phyloP scores from a whole-genome alignment of 176 grass and related monocot genomes.

The Tillandsia fasciculata region DNA sequence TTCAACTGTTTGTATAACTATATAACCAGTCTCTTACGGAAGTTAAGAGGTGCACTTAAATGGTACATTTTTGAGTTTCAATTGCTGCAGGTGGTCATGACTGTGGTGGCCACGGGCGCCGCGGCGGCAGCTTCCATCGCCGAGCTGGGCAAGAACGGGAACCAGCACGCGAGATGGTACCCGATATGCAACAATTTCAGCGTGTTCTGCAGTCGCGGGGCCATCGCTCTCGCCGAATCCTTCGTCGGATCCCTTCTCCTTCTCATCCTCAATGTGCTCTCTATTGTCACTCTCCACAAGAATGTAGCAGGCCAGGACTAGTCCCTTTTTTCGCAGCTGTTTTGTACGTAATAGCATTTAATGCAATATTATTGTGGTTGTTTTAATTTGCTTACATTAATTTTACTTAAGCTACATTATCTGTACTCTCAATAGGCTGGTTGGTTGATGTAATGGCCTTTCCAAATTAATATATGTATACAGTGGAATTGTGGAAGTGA shows the following conservation, averaged over 20 bases:
- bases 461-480: background rate
- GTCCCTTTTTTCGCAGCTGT: slow-evolving; percentile 19
- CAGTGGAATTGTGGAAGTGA: background rate
- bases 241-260: slow-evolving; percentile 43
- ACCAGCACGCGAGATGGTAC: slow-evolving; percentile 76
- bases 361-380: slow-evolving; percentile 14
- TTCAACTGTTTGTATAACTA: no score
- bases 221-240: slow-evolving; percentile 36
- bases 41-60: no score
- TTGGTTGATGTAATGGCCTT: background rate
- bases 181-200: slow-evolving; percentile 64
- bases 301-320: slow-evolving; percentile 25
- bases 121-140: slow-evolving; percentile 53
- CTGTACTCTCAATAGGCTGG: background rate
- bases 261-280: slow-evolving; percentile 38
- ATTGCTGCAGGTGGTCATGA: slow-evolving; percentile 41
- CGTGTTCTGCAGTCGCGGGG: slow-evolving; percentile 62
- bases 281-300: slow-evolving; percentile 15
- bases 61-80: background rate
- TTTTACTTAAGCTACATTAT: background rate
- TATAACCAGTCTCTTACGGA: no score
- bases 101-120: slow-evolving; percentile 46
- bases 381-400: background rate
- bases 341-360: slow-evolving; percentile 17
- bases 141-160: slow-evolving; percentile 66